Base-by-base conservation (phyloP, 495 filamentous ascomycete species). In the Penicillium antarcticum region DNA sequence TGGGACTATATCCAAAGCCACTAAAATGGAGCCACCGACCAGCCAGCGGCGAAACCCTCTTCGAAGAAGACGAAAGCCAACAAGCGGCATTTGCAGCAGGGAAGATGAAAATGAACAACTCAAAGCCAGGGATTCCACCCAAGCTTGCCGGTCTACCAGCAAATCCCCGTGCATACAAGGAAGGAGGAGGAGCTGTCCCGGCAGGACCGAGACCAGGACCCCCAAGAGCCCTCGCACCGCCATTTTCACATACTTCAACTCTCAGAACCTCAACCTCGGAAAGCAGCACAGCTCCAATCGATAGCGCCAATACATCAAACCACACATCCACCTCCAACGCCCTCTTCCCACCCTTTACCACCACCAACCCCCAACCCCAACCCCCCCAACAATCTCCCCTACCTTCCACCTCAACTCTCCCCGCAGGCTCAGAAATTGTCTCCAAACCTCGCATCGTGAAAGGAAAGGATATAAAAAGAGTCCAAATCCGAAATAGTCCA, bases 161-260 rank as follows among this genome's bases (percentile, higher is more conserved):
- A 16, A 71, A 75, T 33, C 72, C 72, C 13, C 68, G 70, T 33
- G 69, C 71, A 38, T 51, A 70, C 46, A 60, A 65, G 40, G 48
- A 69, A 17, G 65, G 61, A 7, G 26, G 26, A 29, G 26, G 6
- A 29, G 2, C 5, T 8, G 66, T 63, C 34, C 51, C 49, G 37
- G 41, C 49, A 26, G 55, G 58, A n/a, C 58, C n/a, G 31, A 24
- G 35, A 48, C 17, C 41, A 8, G 16, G 49, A 13, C 14, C 17
- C 23, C 13, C 32, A 18, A 51, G 35, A 36, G 38, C 26, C 7
- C 32, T 52, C 24, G 50, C 34, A 31, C 16, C 41, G 13, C 45
- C 46, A 0, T 60, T 41, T 37, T 38, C 29, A 19, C 34, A 33
- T 23, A 26, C 37, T 33, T 8, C 29, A 24, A 41, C 12, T 3